These are phyloP conservation scores for Agapanthus africanus DNA, from an alignment of 106 monocot species.

Conservation along the genomic window DNA sequence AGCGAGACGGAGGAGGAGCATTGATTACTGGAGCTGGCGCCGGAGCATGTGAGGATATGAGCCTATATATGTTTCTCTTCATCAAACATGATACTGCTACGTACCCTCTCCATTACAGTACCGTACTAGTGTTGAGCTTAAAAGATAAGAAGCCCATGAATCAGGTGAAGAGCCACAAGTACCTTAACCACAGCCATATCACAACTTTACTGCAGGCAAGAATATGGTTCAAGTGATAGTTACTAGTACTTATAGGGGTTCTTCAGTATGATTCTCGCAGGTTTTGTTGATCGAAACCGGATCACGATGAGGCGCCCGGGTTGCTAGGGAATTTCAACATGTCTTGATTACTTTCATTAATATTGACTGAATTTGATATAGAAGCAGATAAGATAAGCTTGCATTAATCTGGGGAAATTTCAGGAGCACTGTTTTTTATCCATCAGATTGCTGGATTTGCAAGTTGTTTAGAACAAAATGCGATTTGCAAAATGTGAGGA, in stretches of 20 bases:
- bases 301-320: background rate
- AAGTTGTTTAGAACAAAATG: too few species aligned
- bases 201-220: too few species aligned
- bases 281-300: background rate
- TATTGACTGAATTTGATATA: too few species aligned
- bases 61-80: background rate
- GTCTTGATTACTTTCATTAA: background rate
- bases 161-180: background rate
- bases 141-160: constrained; percentile 8
- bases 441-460: too few species aligned
- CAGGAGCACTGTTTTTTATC: too few species aligned
- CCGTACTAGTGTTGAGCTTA: background rate
- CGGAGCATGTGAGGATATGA: background rate
- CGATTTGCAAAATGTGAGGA: too few species aligned
- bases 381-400: too few species aligned
- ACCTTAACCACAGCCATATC: background rate
- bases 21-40: background rate
- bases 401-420: too few species aligned
- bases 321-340: background rate
- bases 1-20: background rate
- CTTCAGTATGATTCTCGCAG: constrained; percentile 1
- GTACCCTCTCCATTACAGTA: constrained; percentile 1
- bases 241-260: background rate
- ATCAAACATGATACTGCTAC: background rate
- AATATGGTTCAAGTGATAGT: background rate